Base-by-base conservation (phyloP, 768 basidiomycete species). In the Russula dissimulans region DNA sequence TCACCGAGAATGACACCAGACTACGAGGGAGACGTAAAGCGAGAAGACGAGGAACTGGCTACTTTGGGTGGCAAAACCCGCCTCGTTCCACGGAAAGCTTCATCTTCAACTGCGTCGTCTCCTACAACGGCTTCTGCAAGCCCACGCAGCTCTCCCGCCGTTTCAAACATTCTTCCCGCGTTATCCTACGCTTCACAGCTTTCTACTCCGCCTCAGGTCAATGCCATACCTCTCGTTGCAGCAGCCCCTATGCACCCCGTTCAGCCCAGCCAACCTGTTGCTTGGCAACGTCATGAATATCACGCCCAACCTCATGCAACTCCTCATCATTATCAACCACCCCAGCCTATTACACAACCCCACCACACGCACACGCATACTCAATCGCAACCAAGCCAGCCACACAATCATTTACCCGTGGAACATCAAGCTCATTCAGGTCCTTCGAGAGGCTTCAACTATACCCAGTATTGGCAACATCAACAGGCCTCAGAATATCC, bases 61-160 rank as follows among this genome's bases (percentile, higher is more conserved):
- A 79, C 79, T 2, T 76, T 86, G 11, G 81, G 83, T 26, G 85
- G 86, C 3, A 80, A 80, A 72, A 85, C 84, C 9, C 78, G 84
- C 22, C 76, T 86, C 2, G 80, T 87, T 0, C 71, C 83, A 0
- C 71, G 81, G 14, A 77, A 79, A 62, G 71, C 77, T 11, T 69
- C 72, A 18, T 62, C 60, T 32, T 75, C 78, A 6, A 73, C 76
- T 9, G 77, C 81, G n/a, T 61, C 57, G 6, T 67, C 66, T 11
- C 65, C 61, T 15, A 62, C 65, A 12, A 52, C 54, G n/a, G 52
- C 65, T 26, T 74, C 77, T 17, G 67, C 69, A 8, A 72, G 74
- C 45, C 70, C 76, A 15, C 66, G 66, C 42, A 66, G 63, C 14
- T 67, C 68, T 15, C 69, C 70, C 9, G 58, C 47, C 36, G 12